Base-by-base conservation (phyloP, 164 flowering plant species). In the Akebia trifoliata region DNA sequence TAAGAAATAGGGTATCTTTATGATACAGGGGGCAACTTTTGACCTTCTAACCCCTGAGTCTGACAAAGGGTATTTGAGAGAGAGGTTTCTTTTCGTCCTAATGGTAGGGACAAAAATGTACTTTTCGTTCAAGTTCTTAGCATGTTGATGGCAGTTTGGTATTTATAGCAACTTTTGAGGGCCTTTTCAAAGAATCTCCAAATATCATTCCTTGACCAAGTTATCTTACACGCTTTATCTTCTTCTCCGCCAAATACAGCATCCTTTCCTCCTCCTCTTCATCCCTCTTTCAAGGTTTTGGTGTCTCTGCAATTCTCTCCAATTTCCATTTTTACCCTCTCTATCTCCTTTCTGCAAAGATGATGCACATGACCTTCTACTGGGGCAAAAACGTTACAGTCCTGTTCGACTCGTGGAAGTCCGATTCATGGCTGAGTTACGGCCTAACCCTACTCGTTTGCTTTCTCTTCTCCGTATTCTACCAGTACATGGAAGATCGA, bases 351-450 rank as follows among this genome's bases (percentile, higher is more conserved):
- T 9, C 11, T 4, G 43, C 67, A 11, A 87, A 73, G 69, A 86
- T 85, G 93, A 90, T 90, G 97, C 97, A 90, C 83, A 90, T 90
- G 97, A 87, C 97, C 56, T 90, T 90, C 65, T 90, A 87, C 81
- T 90, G 97, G 97, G 74, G 93, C 61, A 69, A 32, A 39, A 28
- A 68, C 38, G 90, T 79, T 45, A 86, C 90, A 8, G 61, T 91
- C 64, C 74, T 91, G 30, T 60, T 91, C 79, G 76, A 74, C 54
- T 78, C 82, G 4, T 88, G 96, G 96, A 67, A 64, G 47, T 84
- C 94, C 25, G 67, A 74, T 21, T 73, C 94, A 22, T 84, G 87
- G 90, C 46, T 58, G 14, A 50, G 73, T 51, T 91, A 88, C 78
- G 21, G 56, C 5, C 64, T 89, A 46, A 61, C 87, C 39, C 60